phyloP scores from a whole-genome alignment of 257 asterid species.

The Forsythia viridissima region DNA sequence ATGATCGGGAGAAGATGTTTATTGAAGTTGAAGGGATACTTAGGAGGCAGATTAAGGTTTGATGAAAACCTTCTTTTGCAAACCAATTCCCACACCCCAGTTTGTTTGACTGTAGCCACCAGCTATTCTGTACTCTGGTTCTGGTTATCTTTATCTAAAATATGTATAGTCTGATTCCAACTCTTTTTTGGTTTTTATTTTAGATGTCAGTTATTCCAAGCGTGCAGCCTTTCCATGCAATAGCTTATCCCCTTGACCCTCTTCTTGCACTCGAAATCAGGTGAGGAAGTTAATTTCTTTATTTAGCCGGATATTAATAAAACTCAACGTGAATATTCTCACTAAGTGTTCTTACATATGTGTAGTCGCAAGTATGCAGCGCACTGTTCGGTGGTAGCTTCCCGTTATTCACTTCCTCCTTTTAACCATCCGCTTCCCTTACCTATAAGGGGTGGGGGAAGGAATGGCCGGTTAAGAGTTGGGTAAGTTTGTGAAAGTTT shows the following conservation, averaged over 20 bases:
- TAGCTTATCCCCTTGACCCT: constrained; percentile 98
- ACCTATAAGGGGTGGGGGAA: constrained; percentile 64
- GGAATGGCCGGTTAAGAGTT: constrained; percentile 71
- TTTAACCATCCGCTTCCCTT: constrained; percentile 80
- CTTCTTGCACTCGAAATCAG: constrained; percentile 93
- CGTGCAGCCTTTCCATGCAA: constrained; percentile 99
- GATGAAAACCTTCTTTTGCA: constrained; percentile 17
- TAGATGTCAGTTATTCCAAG: constrained; percentile 95
- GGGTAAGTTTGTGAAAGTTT: constrained; percentile 57
- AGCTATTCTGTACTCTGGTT: background rate
- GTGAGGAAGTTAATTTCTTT: constrained; percentile 33
- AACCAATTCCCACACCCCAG: constrained; percentile 10
- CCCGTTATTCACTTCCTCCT: constrained; percentile 87
- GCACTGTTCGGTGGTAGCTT: constrained; percentile 90
- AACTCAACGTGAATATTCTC: background rate
- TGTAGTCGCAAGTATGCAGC: constrained; percentile 92
- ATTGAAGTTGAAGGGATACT: constrained; percentile 94
- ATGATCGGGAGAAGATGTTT: constrained; percentile 90
- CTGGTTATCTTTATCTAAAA: background rate
- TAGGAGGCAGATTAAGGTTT: constrained; percentile 89
- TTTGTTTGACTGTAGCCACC: constrained; percentile 4
- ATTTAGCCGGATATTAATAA: background rate
- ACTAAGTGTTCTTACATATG: constrained; percentile 12
- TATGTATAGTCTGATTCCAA: constrained; percentile 15
- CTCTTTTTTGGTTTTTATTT: constrained; percentile 15